Base-by-base conservation (phyloP, 2,329 filamentous ascomycete genomes). In the Penicillium carneum region DNA sequence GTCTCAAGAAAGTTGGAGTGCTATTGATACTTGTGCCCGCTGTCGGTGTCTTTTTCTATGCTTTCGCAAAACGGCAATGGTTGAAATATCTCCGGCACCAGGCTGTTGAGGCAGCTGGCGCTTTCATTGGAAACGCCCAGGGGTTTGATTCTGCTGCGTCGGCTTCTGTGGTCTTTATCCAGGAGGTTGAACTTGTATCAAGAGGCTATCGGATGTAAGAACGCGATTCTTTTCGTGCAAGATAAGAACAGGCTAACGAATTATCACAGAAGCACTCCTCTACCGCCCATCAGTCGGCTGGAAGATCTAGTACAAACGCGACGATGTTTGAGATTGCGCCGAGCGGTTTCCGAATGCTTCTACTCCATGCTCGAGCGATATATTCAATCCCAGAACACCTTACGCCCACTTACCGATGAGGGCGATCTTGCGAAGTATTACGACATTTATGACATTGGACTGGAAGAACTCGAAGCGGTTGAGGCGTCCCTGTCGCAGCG, bases 141-240 rank as follows among this genome's bases (percentile, higher is more conserved):
- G 87, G 89, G 51, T 92, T 96, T 69, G 93, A 97, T 77, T 87
- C 88, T 42, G 89, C 89, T 23, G 88, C 87, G 42, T 88, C 88
- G 41, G 90, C 91, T 34, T 90, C 91, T 2, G 82, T 97, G 57
- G 88, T 90, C 39, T 85, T 97, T 62, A 89, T 97, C 64, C 93
- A 97, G 76, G 93, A 97, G 78, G 93, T 97, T n/a, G 93, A 97
- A 79, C 84, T 97, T 34, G 93, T 97, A 29, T 96, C 93, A 33
- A 87, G 93, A 69, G 93, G 93, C 23, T 97, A 96, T 77, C 86
- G 91, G 79, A 84, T 97, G 88, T 92, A 78, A 76, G 88, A 80
- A 50, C 47, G 36, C 39, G 23, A 47, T 46, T 50, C 6, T 51
- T 7, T 51, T 58, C 59, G 49, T 61, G 12, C 9, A 5, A 12